Conservation (phyloP, 1,284 basidiomycete genomes). For the Cutaneotrichosporon cavernicola region DNA sequence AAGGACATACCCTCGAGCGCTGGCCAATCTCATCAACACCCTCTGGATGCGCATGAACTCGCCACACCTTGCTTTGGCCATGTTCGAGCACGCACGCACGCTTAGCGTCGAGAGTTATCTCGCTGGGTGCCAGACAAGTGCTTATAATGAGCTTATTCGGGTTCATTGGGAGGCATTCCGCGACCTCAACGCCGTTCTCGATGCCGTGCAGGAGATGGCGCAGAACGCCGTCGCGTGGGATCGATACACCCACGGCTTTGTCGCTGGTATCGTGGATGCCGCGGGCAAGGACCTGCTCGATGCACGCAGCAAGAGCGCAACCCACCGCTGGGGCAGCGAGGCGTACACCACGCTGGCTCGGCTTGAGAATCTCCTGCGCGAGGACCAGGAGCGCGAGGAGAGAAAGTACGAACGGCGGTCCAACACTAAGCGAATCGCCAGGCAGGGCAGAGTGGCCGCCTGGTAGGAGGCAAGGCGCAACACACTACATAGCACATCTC, state of each 20-base stretch:
- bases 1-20: constrained; percentile 67
- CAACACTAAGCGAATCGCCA: constrained; percentile 5
- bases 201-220: constrained; percentile 74
- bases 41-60: constrained; percentile 73
- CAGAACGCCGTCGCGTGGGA: constrained; percentile 71
- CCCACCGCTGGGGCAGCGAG: constrained; percentile 20
- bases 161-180: constrained; percentile 77
- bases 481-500: constrained; percentile 2
- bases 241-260: constrained; percentile 60
- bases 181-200: constrained; percentile 70
- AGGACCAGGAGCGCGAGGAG: constrained; percentile 18
- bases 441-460: neutral
- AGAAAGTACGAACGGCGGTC: constrained; percentile 12
- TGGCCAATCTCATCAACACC: constrained; percentile 69
- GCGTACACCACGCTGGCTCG: constrained; percentile 14
- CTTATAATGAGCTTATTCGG: constrained; percentile 78
- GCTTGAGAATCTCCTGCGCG: constrained; percentile 13
- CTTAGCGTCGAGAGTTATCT: constrained; percentile 75
- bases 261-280: constrained; percentile 67
- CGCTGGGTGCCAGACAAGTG: constrained; percentile 76
- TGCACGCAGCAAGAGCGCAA: neutral
- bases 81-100: constrained; percentile 73
- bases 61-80: constrained; percentile 75
- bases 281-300: constrained; percentile 45
- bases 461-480: neutral